phyloP scores from a whole-genome alignment of 192 early-diverging fungal species.

The Rhizophagus clarus region DNA sequence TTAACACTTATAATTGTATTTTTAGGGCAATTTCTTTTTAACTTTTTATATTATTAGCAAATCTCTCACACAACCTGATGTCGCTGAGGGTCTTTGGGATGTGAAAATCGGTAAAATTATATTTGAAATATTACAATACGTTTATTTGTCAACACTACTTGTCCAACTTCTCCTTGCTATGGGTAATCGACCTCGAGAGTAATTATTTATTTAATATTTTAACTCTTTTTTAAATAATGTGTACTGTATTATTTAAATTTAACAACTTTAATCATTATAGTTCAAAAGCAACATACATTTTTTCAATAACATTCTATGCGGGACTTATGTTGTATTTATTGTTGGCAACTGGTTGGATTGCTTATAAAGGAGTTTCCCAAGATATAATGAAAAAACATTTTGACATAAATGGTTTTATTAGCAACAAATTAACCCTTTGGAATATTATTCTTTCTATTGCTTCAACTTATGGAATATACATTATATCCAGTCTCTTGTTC shows the following conservation, averaged over 20 bases:
- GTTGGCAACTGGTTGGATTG: constrained; percentile 53
- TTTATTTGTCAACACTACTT: constrained; percentile 78
- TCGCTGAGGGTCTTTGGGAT: constrained; percentile 48
- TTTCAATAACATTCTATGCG: constrained; percentile 49
- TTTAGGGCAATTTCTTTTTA: constrained; percentile 83
- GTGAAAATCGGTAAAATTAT: constrained; percentile 37
- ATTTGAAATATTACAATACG: constrained; percentile 48
- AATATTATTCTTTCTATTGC: constrained; percentile 66
- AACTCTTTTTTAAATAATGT: constrained; percentile 35
- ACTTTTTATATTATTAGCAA: constrained; percentile 83
- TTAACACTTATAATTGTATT: constrained; percentile 25
- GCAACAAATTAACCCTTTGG: constrained; percentile 56
- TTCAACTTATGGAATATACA: constrained; percentile 76
- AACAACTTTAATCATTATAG: constrained; percentile 34
- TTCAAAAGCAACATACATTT: constrained; percentile 54
- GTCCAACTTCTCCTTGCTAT: constrained; percentile 85
- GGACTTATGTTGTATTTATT: constrained; percentile 55
- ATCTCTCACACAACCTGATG: constrained; percentile 42
- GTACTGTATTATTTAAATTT: constrained; percentile 49
- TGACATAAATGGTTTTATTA: constrained; percentile 1
- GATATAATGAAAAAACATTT: constrained; percentile 18
- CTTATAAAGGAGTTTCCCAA: constrained; percentile 43
- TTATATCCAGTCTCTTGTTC: constrained; percentile 67
- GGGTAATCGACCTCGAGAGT: constrained; percentile 95
- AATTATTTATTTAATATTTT: background rate